These are phyloP conservation scores for Diaporthe destruens DNA, from an alignment of 2,329 filamentous ascomycete species.

Conservation along the genomic window DNA sequence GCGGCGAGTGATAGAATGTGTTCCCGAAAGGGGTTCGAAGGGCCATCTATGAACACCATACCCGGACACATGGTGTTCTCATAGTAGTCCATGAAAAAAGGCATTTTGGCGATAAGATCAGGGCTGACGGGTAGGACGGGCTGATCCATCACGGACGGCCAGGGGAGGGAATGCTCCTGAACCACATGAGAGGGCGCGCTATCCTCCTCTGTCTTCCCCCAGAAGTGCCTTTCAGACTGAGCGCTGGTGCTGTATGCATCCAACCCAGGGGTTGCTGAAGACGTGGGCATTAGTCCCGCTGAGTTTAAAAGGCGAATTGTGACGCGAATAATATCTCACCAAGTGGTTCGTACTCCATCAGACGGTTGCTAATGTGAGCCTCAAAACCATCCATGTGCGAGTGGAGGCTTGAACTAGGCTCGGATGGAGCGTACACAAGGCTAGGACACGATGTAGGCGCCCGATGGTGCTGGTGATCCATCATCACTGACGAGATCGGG, in stretches of 20 bases:
- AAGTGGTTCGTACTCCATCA: constrained; percentile 68
- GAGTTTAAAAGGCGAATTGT: constrained; percentile 47
- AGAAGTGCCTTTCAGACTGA: constrained; percentile 61
- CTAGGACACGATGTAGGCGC: constrained; percentile 72
- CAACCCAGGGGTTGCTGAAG: constrained; percentile 64
- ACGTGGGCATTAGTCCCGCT: constrained; percentile 43
- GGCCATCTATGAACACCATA: constrained; percentile 90
- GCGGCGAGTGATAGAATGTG: constrained; percentile 84
- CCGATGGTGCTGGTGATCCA: constrained; percentile 62
- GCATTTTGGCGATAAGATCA: constrained; percentile 81
- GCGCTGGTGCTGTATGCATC: constrained; percentile 65
- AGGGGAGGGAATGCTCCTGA: constrained; percentile 61
- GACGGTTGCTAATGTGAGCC: constrained; percentile 64
- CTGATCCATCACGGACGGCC: constrained; percentile 62
- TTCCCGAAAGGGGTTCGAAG: constrained; percentile 86
- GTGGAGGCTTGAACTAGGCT: constrained; percentile 70
- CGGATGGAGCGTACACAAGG: constrained; percentile 71
- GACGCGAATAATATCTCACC: constrained; percentile 62
- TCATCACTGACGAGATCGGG: constrained; percentile 66
- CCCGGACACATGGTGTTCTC: constrained; percentile 92
- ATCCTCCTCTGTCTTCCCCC: constrained; percentile 62
- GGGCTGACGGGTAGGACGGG: constrained; percentile 66
- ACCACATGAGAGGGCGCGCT: constrained; percentile 56
- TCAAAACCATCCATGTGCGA: constrained; percentile 72
- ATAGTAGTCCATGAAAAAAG: constrained; percentile 93